Evolutionary conservation across 805 yeast genomes (phyloP).

Genomic region (Tetrapisispora fleetii): DNA sequence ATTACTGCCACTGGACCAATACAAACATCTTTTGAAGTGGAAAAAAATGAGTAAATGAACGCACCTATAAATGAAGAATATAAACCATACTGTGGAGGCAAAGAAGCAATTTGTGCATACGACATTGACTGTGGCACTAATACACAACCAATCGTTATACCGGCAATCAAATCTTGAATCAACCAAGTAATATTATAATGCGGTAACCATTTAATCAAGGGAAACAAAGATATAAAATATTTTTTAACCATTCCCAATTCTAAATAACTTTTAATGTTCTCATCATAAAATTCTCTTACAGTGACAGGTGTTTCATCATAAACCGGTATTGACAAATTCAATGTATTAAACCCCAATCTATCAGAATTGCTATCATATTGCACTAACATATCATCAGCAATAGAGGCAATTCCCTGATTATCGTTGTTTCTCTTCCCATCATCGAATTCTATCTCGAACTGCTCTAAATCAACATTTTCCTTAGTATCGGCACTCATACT

Average conservation of each 20-base stretch:
- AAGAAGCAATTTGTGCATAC: slow-evolving; percentile 77
- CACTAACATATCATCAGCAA: not conserved
- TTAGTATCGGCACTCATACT: not conserved
- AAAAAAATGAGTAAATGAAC: slow-evolving; percentile 77
- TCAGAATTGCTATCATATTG: no score
- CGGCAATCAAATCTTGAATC: slow-evolving; percentile 77
- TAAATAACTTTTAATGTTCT: slow-evolving; percentile 11
- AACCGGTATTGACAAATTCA: slow-evolving; percentile 5
- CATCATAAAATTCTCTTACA: slow-evolving; percentile 16
- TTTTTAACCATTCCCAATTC: slow-evolving; percentile 30
- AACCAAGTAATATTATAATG: slow-evolving; percentile 78
- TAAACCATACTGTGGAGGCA: slow-evolving; percentile 75
- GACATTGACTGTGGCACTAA: slow-evolving; percentile 95
- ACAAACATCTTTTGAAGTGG: slow-evolving; percentile 90
- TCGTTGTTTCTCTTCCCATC: not conserved
- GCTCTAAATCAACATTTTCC: not conserved
- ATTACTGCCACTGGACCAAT: slow-evolving; percentile 97
- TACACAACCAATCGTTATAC: slow-evolving; percentile 87
- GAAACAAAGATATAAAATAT: slow-evolving; percentile 62
- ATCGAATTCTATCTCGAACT: slow-evolving; percentile 1
- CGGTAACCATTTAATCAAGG: slow-evolving; percentile 73
- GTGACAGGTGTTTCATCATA: slow-evolving; percentile 17
- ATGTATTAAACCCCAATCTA: not conserved
- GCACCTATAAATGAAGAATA: slow-evolving; percentile 92
- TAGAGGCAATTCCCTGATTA: not conserved